phyloP scores from a whole-genome alignment of 139 green algal genomes.

The Tetratostichococcus sp. region DNA sequence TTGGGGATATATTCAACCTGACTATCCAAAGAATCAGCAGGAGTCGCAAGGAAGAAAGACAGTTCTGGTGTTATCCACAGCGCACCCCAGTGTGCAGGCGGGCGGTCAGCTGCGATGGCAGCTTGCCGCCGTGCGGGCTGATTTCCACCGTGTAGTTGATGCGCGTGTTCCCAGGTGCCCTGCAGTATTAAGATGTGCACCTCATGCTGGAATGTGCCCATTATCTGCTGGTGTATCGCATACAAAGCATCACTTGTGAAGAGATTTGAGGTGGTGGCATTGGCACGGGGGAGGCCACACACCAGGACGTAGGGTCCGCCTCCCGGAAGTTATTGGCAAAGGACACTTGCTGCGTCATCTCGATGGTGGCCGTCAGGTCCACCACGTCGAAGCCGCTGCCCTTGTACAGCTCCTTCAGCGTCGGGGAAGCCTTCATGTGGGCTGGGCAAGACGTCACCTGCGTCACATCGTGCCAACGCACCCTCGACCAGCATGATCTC shows the following conservation, averaged over 20 bases:
- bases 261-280: no score
- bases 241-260: no score
- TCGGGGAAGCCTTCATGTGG: background rate
- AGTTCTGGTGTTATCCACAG: no score
- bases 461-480: no score
- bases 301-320: background rate
- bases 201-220: no score
- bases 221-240: no score
- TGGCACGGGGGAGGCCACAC: no score
- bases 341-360: background rate
- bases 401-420: background rate
- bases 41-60: no score
- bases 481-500: no score
- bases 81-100: background rate
- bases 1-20: no score
- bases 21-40: no score
- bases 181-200: no score
- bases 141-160: background rate
- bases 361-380: background rate
- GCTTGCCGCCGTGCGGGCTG: background rate
- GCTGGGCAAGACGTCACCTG: background rate
- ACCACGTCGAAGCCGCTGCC: background rate
- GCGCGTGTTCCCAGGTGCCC: background rate
- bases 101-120: background rate
- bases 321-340: background rate